A percentile compares a stretch with the other conserved stretches of the same genome.
Evolutionary conservation across 139 green algal species (phyloP).

Genomic region (Nannochloris sp.): DNA sequence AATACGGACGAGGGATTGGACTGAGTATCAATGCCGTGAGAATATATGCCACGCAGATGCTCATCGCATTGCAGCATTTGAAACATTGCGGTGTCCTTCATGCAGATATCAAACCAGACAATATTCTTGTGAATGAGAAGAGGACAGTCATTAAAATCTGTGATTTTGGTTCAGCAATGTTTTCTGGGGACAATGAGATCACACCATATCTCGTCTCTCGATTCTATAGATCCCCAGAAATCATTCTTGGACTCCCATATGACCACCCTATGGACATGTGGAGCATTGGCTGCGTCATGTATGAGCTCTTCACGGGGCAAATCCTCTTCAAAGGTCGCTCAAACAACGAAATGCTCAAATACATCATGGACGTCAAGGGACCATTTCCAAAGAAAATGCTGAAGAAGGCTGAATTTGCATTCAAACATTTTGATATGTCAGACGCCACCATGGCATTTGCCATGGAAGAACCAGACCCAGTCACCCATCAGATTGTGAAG

Average conservation of each 20-base stretch:
- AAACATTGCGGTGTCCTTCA: slow-evolving; percentile 80
- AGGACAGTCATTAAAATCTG: slow-evolving; percentile 76
- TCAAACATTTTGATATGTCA: slow-evolving; percentile 70
- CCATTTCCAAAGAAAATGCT: slow-evolving; percentile 93
- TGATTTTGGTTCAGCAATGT: slow-evolving; percentile 95
- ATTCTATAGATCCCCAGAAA: slow-evolving; percentile 94
- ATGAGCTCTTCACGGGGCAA: slow-evolving; percentile 93
- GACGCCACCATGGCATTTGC: slow-evolving; percentile 69
- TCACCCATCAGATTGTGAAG: slow-evolving; percentile 62
- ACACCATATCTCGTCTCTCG: slow-evolving; percentile 94
- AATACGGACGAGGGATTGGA: slow-evolving; percentile 92
- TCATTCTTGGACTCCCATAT: slow-evolving; percentile 93
- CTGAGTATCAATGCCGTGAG: slow-evolving; percentile 85
- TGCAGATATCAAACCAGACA: slow-evolving; percentile 99
- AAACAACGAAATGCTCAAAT: slow-evolving; percentile 99
- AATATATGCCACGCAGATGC: slow-evolving; percentile 84
- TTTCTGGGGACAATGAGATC: slow-evolving; percentile 86
- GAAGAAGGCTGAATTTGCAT: slow-evolving; percentile 50
- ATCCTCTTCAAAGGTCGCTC: slow-evolving; percentile 90
- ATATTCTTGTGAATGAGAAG: slow-evolving; percentile 90
- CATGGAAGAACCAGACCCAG: slow-evolving; percentile 62
- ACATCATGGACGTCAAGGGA: slow-evolving; percentile 95
- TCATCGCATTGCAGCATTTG: slow-evolving; percentile 85
- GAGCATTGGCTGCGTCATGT: slow-evolving; percentile 87
- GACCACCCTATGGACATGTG: slow-evolving; percentile 93